These are phyloP conservation scores for Xylariaceae sp. DNA, from an alignment of 2,329 filamentous ascomycete genomes.

Conservation along the genomic window DNA sequence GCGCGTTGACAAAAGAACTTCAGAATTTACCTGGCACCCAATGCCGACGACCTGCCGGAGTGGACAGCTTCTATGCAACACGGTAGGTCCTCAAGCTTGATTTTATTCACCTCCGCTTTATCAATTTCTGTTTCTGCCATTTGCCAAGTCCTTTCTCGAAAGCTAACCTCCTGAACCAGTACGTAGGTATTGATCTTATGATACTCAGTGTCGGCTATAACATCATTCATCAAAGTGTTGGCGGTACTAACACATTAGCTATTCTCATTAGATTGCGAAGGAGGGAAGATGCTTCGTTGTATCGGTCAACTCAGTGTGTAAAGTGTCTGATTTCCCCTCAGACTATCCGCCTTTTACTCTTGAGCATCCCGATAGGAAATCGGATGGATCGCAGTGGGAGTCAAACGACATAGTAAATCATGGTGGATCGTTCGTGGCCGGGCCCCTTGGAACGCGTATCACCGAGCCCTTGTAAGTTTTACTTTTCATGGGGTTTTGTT, in stretches of 20 bases:
- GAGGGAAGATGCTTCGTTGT: conserved; percentile 44
- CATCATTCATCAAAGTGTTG: too few species aligned
- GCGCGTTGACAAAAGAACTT: neutral
- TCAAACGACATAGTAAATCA: conserved; percentile 38
- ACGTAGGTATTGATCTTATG: too few species aligned
- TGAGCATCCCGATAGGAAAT: conserved; percentile 37
- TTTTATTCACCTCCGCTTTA: too few species aligned
- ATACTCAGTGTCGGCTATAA: too few species aligned
- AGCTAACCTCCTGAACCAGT: too few species aligned
- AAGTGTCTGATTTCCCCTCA: conserved; percentile 39
- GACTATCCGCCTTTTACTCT: conserved; percentile 41
- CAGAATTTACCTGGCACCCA: conserved; percentile 34
- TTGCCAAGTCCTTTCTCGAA: too few species aligned
- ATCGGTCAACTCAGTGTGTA: conserved; percentile 40
- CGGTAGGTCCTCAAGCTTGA: neutral
- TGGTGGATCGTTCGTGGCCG: conserved; percentile 41
- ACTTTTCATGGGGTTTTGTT: too few species aligned
- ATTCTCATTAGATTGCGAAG: conserved; percentile 35
- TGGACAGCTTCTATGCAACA: conserved; percentile 44
- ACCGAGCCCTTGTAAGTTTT: conserved; percentile 32
- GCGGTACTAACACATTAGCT: too few species aligned
- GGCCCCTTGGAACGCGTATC: conserved; percentile 37
- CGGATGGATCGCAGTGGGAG: conserved; percentile 37
- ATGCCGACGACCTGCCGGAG: conserved; percentile 32
- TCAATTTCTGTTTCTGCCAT: too few species aligned